Conservation (phyloP, 2,329 filamentous ascomycete genomes). For the Fusarium sp. region DNA sequence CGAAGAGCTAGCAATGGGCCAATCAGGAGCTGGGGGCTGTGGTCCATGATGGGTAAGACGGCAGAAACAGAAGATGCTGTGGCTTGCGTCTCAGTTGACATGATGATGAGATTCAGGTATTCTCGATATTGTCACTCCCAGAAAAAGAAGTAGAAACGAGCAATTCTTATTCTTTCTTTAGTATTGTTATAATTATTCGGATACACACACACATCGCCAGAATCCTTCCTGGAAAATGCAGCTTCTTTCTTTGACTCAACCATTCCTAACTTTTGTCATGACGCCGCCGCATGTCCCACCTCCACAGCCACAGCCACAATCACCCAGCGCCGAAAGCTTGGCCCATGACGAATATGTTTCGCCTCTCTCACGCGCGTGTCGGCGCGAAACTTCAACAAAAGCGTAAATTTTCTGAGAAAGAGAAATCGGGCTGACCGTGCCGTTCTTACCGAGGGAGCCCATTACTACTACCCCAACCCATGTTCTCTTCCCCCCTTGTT, state of each 20-base stretch:
- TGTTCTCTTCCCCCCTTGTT: background rate
- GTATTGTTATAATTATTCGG: background rate
- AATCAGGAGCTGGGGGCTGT: conserved; percentile 12
- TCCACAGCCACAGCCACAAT: conserved; percentile 4
- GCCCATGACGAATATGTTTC: conserved; percentile 16
- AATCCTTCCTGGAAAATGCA: background rate
- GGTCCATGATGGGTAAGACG: conserved; percentile 21
- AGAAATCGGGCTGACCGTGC: conserved; percentile 17
- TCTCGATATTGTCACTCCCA: background rate
- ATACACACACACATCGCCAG: background rate
- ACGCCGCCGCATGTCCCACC: background rate
- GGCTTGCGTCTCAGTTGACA: background rate
- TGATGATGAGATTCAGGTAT: background rate
- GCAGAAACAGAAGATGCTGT: conserved; percentile 13
- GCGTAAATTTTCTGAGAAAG: background rate
- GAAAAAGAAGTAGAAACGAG: background rate
- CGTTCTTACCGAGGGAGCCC: conserved; percentile 24
- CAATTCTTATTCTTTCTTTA: background rate
- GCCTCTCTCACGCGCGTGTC: background rate
- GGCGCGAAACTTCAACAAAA: conserved; percentile 2
- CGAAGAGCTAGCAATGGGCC: conserved; percentile 3
- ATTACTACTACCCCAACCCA: conserved; percentile 1
- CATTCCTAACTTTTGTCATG: background rate
- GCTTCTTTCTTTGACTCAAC: background rate
- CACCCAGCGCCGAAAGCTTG: background rate